Conservation (phyloP, 2,329 filamentous ascomycete species). For the Alternaria dauci region DNA sequence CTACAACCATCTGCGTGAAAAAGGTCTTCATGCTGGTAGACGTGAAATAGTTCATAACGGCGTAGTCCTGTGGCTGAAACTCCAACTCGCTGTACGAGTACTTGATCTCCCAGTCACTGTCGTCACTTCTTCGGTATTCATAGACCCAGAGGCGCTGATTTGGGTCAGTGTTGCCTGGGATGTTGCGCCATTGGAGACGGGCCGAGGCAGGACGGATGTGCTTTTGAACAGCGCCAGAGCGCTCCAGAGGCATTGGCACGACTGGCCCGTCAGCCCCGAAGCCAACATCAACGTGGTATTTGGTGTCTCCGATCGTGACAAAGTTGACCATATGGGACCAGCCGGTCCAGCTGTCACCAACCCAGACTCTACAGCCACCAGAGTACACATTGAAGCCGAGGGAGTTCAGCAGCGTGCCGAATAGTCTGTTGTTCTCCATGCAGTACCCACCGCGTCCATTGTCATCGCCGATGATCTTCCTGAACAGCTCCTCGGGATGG, state of each 20-base stretch:
- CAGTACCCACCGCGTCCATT: conserved; percentile 65
- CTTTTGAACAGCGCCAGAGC: conserved; percentile 31
- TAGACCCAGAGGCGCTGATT: conserved; percentile 57
- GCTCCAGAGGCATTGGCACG: conserved; percentile 50
- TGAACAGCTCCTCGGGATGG: conserved; percentile 60
- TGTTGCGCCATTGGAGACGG: conserved; percentile 47
- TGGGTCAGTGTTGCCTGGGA: conserved; percentile 43
- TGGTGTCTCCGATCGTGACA: conserved; percentile 48
- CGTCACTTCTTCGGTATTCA: conserved; percentile 46
- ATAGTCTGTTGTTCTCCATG: conserved; percentile 67
- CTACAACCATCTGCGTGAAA: conserved; percentile 44
- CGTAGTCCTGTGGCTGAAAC: conserved; percentile 45
- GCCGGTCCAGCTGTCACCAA: conserved; percentile 35
- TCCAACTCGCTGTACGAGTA: conserved; percentile 68
- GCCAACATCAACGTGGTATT: conserved; percentile 55
- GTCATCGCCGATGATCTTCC: conserved; percentile 62
- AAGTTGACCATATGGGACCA: conserved; percentile 58
- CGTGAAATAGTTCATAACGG: conserved; percentile 46
- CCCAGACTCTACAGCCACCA: conserved; percentile 53
- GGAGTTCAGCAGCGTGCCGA: conserved; percentile 60
- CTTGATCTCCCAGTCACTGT: conserved; percentile 64
- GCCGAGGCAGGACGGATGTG: conserved; percentile 45
- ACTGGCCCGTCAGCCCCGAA: conserved; percentile 53
- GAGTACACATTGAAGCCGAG: conserved; percentile 59
- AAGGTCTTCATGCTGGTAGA: conserved; percentile 44